Evolutionary conservation across 306 rosid species (phyloP).

Genomic region (Lagenaria siceraria): DNA sequence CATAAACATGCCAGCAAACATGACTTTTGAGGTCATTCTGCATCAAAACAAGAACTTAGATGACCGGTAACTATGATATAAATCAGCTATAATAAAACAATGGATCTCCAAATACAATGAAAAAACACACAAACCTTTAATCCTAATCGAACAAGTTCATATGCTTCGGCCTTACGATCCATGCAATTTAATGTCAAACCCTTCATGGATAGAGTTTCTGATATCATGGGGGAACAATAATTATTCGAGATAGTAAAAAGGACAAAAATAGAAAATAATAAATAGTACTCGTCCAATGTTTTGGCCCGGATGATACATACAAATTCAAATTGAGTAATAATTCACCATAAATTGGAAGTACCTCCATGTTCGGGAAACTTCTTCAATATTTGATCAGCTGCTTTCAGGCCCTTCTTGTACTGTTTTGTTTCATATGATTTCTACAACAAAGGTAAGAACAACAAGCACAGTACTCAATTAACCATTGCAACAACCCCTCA

Average conservation of each 20-base stretch:
- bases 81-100: not conserved
- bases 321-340: not conserved
- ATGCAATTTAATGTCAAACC: constrained; percentile 92
- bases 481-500: not conserved
- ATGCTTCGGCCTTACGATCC: constrained; percentile 98
- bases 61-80: not conserved
- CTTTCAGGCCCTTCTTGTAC: constrained; percentile 90
- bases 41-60: constrained; percentile 21
- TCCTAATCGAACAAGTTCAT: constrained; percentile 90
- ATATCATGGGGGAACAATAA: not conserved
- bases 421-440: constrained; percentile 98
- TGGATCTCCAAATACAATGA: not conserved
- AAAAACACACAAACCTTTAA: constrained; percentile 53
- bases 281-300: not conserved
- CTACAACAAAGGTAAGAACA: constrained; percentile 27
- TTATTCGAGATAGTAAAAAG: not conserved
- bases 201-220: constrained; percentile 98
- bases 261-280: not conserved
- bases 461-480: not conserved
- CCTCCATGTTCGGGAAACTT: constrained; percentile 99
- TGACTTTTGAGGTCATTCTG: constrained; percentile 99
- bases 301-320: not conserved
- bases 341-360: constrained; percentile 14
- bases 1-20: constrained; percentile 99
- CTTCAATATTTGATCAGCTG: constrained; percentile 90